A percentile compares a stretch with the other conserved stretches of the same genome.
These are phyloP conservation scores for Ophiostoma sp. DNA, from an alignment of 2,329 filamentous ascomycete species.

Conservation along the genomic window DNA sequence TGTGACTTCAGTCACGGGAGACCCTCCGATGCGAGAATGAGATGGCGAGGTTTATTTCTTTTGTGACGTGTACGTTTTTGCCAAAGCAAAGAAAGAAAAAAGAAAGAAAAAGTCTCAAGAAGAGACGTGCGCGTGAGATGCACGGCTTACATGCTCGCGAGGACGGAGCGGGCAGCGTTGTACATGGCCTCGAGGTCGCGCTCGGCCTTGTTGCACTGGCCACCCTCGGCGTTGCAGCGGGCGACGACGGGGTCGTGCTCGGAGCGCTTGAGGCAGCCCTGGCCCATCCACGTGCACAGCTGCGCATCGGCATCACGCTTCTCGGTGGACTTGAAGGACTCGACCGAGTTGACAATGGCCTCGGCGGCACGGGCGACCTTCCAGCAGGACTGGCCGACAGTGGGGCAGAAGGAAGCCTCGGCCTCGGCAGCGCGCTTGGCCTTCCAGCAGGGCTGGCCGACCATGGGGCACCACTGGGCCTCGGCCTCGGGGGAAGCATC, in stretches of 20 bases:
- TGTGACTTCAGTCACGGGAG: not conserved
- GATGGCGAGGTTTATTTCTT: not conserved
- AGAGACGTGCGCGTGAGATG: not conserved
- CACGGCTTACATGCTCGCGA: constrained; percentile 23
- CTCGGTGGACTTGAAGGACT: constrained; percentile 13
- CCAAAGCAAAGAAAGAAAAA: not conserved
- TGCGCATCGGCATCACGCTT: constrained; percentile 22
- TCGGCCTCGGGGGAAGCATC: constrained; percentile 5
- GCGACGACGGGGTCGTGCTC: constrained; percentile 30
- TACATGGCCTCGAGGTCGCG: constrained; percentile 36
- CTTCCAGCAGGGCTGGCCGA: constrained; percentile 37
- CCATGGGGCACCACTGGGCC: constrained; percentile 30
- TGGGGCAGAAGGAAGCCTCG: constrained; percentile 33
- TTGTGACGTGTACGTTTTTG: not conserved
- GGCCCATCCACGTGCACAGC: constrained; percentile 22
- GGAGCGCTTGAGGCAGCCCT: constrained; percentile 25
- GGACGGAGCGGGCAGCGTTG: constrained; percentile 32
- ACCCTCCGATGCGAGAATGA: not conserved
- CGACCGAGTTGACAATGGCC: constrained; percentile 21
- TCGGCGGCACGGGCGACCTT: constrained; percentile 36
- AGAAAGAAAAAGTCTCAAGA: not conserved
- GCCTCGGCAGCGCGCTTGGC: constrained; percentile 30
- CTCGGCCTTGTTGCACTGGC: constrained; percentile 35
- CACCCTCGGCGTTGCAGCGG: constrained; percentile 32
- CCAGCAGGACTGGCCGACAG: constrained; percentile 40